Evolutionary conservation across 208 protist genomes (phyloP).

Genomic region (Wallacemonas sp.): DNA sequence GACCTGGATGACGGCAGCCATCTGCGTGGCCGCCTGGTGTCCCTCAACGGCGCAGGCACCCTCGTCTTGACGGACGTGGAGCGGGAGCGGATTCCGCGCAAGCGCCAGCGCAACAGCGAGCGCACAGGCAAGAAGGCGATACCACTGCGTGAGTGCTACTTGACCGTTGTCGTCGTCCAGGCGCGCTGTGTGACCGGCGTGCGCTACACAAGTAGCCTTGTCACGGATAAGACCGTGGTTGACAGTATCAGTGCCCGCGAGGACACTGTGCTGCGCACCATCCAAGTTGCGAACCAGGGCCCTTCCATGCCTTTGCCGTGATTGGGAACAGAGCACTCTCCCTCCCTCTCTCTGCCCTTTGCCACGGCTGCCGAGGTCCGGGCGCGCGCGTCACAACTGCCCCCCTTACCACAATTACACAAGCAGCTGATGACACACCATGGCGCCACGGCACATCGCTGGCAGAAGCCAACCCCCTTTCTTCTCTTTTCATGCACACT

Average conservation of each 20-base stretch:
- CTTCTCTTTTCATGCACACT: no score
- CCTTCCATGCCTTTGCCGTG: conserved; percentile 24
- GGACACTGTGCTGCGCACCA: conserved; percentile 34
- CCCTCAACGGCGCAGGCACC: conserved; percentile 60
- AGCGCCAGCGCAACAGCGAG: conserved; percentile 26
- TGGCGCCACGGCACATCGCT: no score
- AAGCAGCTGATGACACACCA: no score
- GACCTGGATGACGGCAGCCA: conserved; percentile 66
- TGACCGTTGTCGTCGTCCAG: conserved; percentile 71
- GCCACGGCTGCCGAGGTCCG: no score
- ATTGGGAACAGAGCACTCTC: no score
- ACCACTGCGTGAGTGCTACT: conserved; percentile 56
- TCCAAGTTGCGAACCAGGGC: conserved; percentile 61
- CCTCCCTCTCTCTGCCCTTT: no score
- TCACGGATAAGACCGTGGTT: conserved; percentile 60
- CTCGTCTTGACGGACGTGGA: conserved; percentile 78
- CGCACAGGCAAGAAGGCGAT: conserved; percentile 14
- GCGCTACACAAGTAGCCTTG: conserved; percentile 58
- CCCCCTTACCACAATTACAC: no score
- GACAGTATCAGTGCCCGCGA: conserved; percentile 47
- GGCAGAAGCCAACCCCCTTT: no score
- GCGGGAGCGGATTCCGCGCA: conserved; percentile 42
- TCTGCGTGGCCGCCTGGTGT: conserved; percentile 74
- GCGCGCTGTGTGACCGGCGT: conserved; percentile 58
- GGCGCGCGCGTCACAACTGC: no score